Base-by-base conservation (phyloP, 495 filamentous ascomycete species). In the Recurvomyces mirabilis region DNA sequence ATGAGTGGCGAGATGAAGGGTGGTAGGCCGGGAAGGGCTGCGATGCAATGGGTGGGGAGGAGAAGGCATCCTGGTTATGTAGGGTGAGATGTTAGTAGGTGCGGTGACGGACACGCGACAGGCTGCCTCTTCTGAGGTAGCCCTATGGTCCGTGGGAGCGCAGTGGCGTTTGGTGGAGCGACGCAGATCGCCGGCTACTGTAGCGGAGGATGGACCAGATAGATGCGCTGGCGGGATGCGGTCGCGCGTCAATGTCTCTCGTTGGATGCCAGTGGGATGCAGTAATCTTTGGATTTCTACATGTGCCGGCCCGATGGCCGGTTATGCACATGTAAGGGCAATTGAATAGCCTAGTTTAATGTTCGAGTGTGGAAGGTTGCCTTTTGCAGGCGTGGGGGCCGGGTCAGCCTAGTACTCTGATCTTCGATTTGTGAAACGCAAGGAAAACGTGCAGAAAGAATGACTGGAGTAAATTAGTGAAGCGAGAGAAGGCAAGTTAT, bases 311-410 rank as follows among this genome's bases (percentile, higher is more conserved):
- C 28, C 23, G 18, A n/a, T 12, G 23, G 37, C 37, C 37, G 37
- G 37, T 40, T 23, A 40, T 14, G 2, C 4, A 3, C 9, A 5
- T 24, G 37, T 40, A n/a, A 25, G 21, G 37, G 28, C 37, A 40
- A 40, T 24, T 3, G 20, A 28, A 10, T 20, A 23, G 15, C 28
- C 7, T 15, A 12, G 13, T 4, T 9, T 4, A 18, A 24, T 5
- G 24, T 24, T 7, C 15, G 17, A 40, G 28, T 13, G 20, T 28
- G 37, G 7, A 12, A 4, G 4, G 37, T 40, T 24, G n/a, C n/a
- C n/a, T n/a, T n/a, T n/a, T n/a, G n/a, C n/a, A n/a, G n/a, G n/a
- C 37, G 37, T 40, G 37, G 37, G 37, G 37, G 37, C 20, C 37
- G 28, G 28, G 37, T n/a, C 20, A 3, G 37, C 23, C n/a, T n/a